phyloP scores from a whole-genome alignment of 2,329 filamentous ascomycete genomes.

The Clonostachys chloroleuca region DNA sequence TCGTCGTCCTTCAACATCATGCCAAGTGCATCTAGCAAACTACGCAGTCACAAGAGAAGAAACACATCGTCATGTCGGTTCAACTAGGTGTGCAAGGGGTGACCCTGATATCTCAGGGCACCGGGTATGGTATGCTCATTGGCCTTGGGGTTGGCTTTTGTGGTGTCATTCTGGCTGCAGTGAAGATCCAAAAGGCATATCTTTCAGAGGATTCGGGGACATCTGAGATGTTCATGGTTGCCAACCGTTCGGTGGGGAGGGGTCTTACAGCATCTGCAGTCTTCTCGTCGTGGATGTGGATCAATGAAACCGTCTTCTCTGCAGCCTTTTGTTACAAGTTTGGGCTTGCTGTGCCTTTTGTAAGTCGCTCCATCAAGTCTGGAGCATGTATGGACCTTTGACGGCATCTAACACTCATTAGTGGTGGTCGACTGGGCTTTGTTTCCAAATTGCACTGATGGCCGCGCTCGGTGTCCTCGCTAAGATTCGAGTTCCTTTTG shows the following conservation, averaged over 20 bases:
- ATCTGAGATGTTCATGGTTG: slow-evolving; percentile 81
- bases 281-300: slow-evolving; percentile 80
- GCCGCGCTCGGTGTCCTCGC: slow-evolving; percentile 83
- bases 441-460: slow-evolving; percentile 72
- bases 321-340: slow-evolving; percentile 79
- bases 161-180: not conserved
- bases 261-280: slow-evolving; percentile 77
- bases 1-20: too few relatives aligned
- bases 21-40: too few relatives aligned
- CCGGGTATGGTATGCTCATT: not conserved
- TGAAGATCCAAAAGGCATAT: not conserved
- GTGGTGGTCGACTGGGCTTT: not conserved
- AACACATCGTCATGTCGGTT: too few relatives aligned
- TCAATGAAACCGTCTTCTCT: not conserved
- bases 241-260: slow-evolving; percentile 75
- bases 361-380: slow-evolving; percentile 59
- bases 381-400: not conserved
- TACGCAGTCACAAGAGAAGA: too few relatives aligned
- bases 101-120: not conserved
- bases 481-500: slow-evolving; percentile 75
- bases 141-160: not conserved
- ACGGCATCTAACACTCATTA: not conserved
- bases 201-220: slow-evolving; percentile 33
- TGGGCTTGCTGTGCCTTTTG: slow-evolving; percentile 48
- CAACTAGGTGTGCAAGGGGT: too few relatives aligned